A percentile compares a stretch with the other conserved stretches of the same genome.
Evolutionary conservation across 2,329 filamentous ascomycete species (phyloP).

Genomic region (Dactylellina parvicollis): DNA sequence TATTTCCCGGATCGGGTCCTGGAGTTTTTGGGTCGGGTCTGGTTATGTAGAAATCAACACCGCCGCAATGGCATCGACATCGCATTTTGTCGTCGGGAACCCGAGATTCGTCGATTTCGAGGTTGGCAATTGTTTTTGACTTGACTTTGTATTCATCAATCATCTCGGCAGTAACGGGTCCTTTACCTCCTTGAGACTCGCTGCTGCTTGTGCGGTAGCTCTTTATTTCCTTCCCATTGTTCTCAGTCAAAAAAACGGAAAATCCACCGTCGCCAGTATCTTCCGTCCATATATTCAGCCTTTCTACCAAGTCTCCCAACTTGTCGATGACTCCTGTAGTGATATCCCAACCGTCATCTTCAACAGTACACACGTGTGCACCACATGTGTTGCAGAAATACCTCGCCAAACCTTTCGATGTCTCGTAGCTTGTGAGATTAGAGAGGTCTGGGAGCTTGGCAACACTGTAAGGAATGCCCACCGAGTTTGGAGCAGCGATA

Average conservation of each 20-base stretch:
- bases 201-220: slow-evolving; percentile 25
- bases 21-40: slow-evolving; percentile 9
- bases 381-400: slow-evolving; percentile 46
- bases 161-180: neutral
- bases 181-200: slow-evolving; percentile 3
- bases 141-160: slow-evolving; percentile 20
- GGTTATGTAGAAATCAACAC: slow-evolving; percentile 43
- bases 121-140: slow-evolving; percentile 7
- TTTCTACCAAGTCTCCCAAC: slow-evolving; percentile 16
- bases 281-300: slow-evolving; percentile 29
- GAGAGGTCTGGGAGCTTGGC: slow-evolving; percentile 26
- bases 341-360: slow-evolving; percentile 30
- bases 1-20: slow-evolving; percentile 17
- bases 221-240: slow-evolving; percentile 7
- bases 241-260: slow-evolving; percentile 13
- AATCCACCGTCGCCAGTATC: slow-evolving; percentile 36
- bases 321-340: slow-evolving; percentile 17
- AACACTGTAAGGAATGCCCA: slow-evolving; percentile 14
- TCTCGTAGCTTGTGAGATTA: slow-evolving; percentile 24
- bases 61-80: slow-evolving; percentile 39
- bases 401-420: slow-evolving; percentile 13
- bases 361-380: slow-evolving; percentile 29
- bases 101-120: neutral
- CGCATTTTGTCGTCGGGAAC: slow-evolving; percentile 25
- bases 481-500: slow-evolving; percentile 1